Base-by-base conservation (phyloP, 345 rosid species). In the Populus simonii region DNA sequence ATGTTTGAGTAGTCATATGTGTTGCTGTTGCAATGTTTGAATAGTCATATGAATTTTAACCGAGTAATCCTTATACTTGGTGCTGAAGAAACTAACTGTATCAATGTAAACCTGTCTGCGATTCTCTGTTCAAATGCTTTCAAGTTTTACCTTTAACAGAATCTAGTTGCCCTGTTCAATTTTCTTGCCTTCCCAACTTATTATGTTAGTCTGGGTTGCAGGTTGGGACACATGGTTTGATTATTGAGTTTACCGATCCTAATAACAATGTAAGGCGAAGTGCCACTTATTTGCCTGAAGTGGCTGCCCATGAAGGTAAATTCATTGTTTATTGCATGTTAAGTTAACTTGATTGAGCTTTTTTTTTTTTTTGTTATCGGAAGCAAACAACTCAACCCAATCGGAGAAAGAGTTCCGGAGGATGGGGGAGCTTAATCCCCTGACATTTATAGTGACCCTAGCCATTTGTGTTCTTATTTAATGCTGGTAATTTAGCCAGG, bases 211-310 rank as follows among this genome's bases (percentile, higher is more conserved):
- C 22, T 73, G 45, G 70, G 12, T 17, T 86, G 62, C 83, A 95
- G 99, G 86, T 93, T 17, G 99, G 99, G 67, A 89, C 65, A 88
- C 99, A 96, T 83, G 99, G 99, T 70, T 84, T 96, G 75, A 93
- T 93, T 78, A 96, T 96, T 73, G 99, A 91, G 84, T 96, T 96
- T 80, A 76, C 83, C 74, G 98, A 93, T 78, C 92, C 98, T 80
- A 92, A 84, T 73, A 82, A 83, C 77, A 88, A 82, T 12, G 55
- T 84, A 71, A 90, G 89, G 87, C 90, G 96, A 73, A 96, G 88
- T 76, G 99, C 98, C 65, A 96, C 99, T 49, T 96, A 96, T 79
- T 78, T 96, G 87, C 99, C 99, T 73, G 99, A 96, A 82, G 98
- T 96, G 73, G 90, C 99, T 79, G 97, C 97, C 70, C 94, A 93